A percentile compares a stretch with the other conserved stretches of the same genome.
phyloP scores from a whole-genome alignment of 345 rosid species.

The Citrus glauca region DNA sequence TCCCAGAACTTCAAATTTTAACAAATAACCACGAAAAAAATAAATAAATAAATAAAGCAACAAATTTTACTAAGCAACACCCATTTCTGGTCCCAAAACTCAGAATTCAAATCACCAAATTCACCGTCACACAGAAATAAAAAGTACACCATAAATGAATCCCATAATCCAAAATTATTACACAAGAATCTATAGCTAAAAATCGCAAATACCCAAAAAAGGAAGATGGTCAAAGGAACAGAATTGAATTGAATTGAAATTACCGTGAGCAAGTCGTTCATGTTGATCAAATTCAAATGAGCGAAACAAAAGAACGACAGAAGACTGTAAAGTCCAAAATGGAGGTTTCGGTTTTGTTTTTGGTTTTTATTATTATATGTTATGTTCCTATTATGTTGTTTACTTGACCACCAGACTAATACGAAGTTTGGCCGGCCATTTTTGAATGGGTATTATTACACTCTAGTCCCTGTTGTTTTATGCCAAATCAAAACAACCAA shows the following conservation, averaged over 20 bases:
- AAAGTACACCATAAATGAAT: not conserved
- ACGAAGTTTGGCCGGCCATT: not conserved
- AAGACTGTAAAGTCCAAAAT: slow-evolving; percentile 6
- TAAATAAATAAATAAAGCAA: not conserved
- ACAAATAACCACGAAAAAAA: not conserved
- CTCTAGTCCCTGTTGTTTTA: no score
- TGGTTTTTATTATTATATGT: not conserved
- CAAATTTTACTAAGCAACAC: not conserved
- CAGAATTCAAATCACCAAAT: not conserved
- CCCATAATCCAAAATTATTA: not conserved
- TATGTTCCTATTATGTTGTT: not conserved
- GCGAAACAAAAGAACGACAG: not conserved
- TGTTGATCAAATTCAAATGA: slow-evolving; percentile 16
- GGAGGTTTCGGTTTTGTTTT: not conserved
- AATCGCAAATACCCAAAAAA: not conserved
- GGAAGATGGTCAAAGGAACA: not conserved
- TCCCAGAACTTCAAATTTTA: not conserved
- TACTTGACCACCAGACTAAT: no score
- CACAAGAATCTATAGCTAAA: not conserved
- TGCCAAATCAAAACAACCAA: no score
- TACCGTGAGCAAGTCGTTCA: slow-evolving; percentile 52
- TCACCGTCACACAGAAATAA: not conserved
- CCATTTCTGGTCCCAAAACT: not conserved
- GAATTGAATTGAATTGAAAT: not conserved
- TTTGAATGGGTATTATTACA: not conserved